Evolutionary conservation across 371 early-diverging fungal genomes (phyloP).

Genomic region (Mucor mucedo): DNA sequence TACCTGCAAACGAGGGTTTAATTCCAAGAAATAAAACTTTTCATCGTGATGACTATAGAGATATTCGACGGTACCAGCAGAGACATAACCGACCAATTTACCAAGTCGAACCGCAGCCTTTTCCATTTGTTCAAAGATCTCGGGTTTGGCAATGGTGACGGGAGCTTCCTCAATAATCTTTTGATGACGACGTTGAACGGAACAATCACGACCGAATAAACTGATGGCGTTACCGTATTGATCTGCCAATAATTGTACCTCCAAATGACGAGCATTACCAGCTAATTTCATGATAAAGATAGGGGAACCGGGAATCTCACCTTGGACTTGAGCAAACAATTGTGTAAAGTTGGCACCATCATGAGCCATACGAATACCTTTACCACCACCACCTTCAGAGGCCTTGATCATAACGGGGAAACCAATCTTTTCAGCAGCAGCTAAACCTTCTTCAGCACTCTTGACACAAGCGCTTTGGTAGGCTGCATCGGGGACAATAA

Average conservation of each 20-base stretch:
- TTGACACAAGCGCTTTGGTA: constrained; percentile 84
- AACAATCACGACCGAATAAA: constrained; percentile 98
- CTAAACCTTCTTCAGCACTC: constrained; percentile 77
- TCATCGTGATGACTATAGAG: constrained; percentile 88
- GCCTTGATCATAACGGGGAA: constrained; percentile 99
- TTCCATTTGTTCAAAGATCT: constrained; percentile 91
- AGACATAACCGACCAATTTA: constrained; percentile 93
- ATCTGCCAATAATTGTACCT: constrained; percentile 97
- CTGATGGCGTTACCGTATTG: constrained; percentile 97
- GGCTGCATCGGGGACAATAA: constrained; percentile 80
- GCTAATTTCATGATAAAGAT: constrained; percentile 97
- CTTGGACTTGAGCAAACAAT: constrained; percentile 84
- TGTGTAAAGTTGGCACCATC: constrained; percentile 73
- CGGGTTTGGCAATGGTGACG: constrained; percentile 87
- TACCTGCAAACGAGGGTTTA: constrained; percentile 98
- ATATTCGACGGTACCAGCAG: constrained; percentile 98
- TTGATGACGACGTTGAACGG: constrained; percentile 98
- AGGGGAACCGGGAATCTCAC: constrained; percentile 96
- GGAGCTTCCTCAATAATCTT: constrained; percentile 97
- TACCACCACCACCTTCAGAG: constrained; percentile 99
- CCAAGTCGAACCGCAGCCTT: constrained; percentile 95
- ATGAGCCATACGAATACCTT: constrained; percentile 96
- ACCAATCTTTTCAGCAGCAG: constrained; percentile 86
- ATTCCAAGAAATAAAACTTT: constrained; percentile 95
- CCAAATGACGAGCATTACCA: constrained; percentile 95